Conservation (phyloP, 2,329 filamentous ascomycete species). For the Dactylellina cionopaga region DNA sequence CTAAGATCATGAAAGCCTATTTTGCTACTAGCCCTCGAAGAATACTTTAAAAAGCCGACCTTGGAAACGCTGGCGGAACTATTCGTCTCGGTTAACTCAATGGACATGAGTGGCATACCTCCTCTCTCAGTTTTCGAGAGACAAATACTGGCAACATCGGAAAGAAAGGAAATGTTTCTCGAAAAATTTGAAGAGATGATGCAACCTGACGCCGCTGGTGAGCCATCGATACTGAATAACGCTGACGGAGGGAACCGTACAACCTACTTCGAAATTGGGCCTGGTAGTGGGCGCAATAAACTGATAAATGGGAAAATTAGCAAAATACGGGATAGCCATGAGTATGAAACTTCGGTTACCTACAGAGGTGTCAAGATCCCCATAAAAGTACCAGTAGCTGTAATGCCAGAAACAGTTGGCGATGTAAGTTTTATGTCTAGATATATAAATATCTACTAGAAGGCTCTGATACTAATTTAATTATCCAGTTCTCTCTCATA, state of each 20-base stretch:
- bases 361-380: constrained; percentile 98
- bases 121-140: constrained; percentile 83
- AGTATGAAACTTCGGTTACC: constrained; percentile 93
- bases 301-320: constrained; percentile 56
- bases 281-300: constrained; percentile 55
- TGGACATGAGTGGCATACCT: constrained; percentile 96
- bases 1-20: constrained; percentile 71
- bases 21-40: constrained; percentile 87
- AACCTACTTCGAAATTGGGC: constrained; percentile 56
- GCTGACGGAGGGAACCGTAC: constrained; percentile 53
- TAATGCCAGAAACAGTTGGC: constrained; percentile 94
- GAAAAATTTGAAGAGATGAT: constrained; percentile 88
- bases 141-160: constrained; percentile 85
- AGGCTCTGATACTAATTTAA: constrained; percentile 30
- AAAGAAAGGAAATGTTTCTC: constrained; percentile 94
- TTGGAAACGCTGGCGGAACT: constrained; percentile 87
- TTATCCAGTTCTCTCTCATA: constrained; percentile 80
- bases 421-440: constrained; percentile 65
- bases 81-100: constrained; percentile 91
- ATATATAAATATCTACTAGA: neutral
- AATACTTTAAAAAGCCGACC: constrained; percentile 93
- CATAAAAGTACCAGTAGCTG: constrained; percentile 92
- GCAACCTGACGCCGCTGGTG: constrained; percentile 53
- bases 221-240: constrained; percentile 55
- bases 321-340: constrained; percentile 84